Conservation (phyloP, 441 rosid species). For the Bruguiera hainesii region DNA sequence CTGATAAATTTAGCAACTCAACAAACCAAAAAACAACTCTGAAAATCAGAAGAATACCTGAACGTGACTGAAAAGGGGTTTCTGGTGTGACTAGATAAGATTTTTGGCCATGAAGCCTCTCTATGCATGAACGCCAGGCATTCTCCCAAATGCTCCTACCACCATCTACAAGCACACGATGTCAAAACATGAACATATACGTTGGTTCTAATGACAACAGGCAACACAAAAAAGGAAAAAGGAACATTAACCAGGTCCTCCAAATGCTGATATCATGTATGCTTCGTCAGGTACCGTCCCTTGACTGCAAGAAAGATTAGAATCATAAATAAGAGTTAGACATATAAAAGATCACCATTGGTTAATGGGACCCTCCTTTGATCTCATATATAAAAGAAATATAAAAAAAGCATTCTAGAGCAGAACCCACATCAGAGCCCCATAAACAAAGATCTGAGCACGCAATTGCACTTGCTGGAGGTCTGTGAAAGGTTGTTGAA, state of each 20-base stretch:
- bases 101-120: conserved; percentile 59
- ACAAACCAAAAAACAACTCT: conserved; percentile 12
- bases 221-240: conserved; percentile 9
- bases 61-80: conserved; percentile 64
- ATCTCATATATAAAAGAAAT: background rate
- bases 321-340: conserved; percentile 19
- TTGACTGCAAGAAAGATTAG: conserved; percentile 58
- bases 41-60: conserved; percentile 44
- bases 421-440: conserved; percentile 82
- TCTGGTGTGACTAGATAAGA: conserved; percentile 46
- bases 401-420: conserved; percentile 6
- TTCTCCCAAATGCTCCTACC: conserved; percentile 87
- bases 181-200: conserved; percentile 22
- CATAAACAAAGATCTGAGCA: conserved; percentile 98
- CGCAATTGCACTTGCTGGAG: conserved; percentile 98
- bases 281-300: conserved; percentile 94
- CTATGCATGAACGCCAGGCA: conserved; percentile 67
- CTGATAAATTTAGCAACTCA: conserved; percentile 17
- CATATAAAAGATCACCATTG: conserved; percentile 9
- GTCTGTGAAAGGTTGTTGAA: conserved; percentile 95
- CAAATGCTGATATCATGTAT: conserved; percentile 95
- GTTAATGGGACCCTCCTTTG: background rate
- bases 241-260: conserved; percentile 70
- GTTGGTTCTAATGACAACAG: conserved; percentile 1
- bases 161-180: conserved; percentile 53